Conservation (phyloP, 2,329 filamentous ascomycete genomes). For the Mollisiaceae sp. region DNA sequence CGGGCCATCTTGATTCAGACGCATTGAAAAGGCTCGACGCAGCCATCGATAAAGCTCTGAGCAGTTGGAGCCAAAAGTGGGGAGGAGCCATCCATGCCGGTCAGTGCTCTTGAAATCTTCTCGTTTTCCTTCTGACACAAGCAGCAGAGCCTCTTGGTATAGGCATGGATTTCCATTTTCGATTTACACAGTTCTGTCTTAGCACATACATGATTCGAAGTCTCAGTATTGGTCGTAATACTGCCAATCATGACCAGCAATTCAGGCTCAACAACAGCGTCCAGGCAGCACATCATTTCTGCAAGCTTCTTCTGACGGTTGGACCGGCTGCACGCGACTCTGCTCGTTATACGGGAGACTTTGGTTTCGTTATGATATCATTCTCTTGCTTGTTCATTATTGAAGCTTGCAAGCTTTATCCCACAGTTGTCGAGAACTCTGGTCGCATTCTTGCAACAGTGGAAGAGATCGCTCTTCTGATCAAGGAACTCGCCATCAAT, state of each 20-base stretch:
- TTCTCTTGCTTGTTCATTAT: constrained; percentile 24
- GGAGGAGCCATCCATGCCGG: constrained; percentile 6
- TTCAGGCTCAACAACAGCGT: constrained; percentile 13
- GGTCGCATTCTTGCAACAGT: constrained; percentile 12
- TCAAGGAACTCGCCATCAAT: constrained; percentile 30
- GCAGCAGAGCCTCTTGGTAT: constrained; percentile 9
- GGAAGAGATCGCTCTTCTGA: constrained; percentile 17
- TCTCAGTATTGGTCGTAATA: neutral
- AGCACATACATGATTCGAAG: constrained; percentile 18
- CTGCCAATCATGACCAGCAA: neutral
- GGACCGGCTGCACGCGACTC: constrained; percentile 15
- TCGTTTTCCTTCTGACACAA: neutral
- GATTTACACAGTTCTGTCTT: constrained; percentile 21
- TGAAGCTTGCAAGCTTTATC: constrained; percentile 16
- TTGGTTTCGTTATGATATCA: constrained; percentile 21
- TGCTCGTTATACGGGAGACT: constrained; percentile 21
- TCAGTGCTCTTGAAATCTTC: neutral
- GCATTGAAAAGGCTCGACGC: constrained; percentile 7
- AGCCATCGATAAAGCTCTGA: neutral
- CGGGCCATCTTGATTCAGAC: constrained; percentile 5
- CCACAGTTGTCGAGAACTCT: neutral
- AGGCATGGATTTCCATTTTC: constrained; percentile 19
- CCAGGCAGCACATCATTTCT: constrained; percentile 11
- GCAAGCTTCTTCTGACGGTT: constrained; percentile 10
- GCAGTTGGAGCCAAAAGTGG: constrained; percentile 21